Conservation (phyloP, 1,284 basidiomycete species). For the Ceratobasidium sp. region DNA sequence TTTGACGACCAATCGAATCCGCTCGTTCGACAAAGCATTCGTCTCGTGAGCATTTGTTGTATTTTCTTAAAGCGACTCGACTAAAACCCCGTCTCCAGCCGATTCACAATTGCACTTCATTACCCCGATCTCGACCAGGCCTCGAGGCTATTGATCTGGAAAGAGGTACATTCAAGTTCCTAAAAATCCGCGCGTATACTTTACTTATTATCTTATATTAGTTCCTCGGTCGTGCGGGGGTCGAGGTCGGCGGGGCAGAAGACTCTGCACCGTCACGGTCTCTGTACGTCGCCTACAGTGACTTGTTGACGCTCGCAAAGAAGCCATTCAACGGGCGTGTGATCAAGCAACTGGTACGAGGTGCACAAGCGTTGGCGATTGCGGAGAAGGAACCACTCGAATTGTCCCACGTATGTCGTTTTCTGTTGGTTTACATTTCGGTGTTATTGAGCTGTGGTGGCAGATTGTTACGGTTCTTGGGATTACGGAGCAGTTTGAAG, state of each 20-base stretch:
- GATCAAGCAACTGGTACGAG: conserved; percentile 74
- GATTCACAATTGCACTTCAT: conserved; percentile 73
- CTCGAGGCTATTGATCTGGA: conserved; percentile 68
- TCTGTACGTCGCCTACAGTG: conserved; percentile 57
- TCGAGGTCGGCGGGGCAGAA: conserved; percentile 50
- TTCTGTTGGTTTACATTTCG: conserved; percentile 56
- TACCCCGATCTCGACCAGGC: conserved; percentile 66
- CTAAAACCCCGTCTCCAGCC: conserved; percentile 57
- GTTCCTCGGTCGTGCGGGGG: conserved; percentile 66
- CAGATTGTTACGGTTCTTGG: conserved; percentile 71
- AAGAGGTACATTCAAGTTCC: conserved; percentile 53
- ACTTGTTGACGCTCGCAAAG: conserved; percentile 63
- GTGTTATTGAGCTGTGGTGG: background rate
- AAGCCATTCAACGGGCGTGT: conserved; percentile 70
- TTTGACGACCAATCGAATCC: conserved; percentile 75
- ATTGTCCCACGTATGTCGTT: conserved; percentile 24
- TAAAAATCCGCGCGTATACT: conserved; percentile 5
- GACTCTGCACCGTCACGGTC: background rate
- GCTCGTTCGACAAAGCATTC: conserved; percentile 75
- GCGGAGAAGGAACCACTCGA: conserved; percentile 59
- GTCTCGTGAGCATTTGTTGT: conserved; percentile 52
- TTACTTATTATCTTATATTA: background rate
- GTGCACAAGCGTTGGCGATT: conserved; percentile 69
- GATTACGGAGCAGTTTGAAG: conserved; percentile 70
- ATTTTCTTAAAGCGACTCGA: background rate